Evolutionary conservation across 2,329 filamentous ascomycete species (phyloP).

Genomic region (Cladosporium austrohemisphaericum): DNA sequence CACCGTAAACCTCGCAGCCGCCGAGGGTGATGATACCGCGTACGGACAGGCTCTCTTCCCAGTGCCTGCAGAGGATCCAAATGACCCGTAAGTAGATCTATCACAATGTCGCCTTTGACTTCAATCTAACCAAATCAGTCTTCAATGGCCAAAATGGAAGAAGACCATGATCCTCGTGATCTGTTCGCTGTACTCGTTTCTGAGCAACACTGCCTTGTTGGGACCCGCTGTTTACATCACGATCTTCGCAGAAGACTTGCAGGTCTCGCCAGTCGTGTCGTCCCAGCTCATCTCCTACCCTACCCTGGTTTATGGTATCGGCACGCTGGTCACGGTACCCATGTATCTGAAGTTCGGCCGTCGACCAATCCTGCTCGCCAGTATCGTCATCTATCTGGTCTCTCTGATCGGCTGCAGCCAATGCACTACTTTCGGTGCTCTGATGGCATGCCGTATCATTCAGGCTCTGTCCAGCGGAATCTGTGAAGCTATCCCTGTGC

Average conservation of each 20-base stretch:
- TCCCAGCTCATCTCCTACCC: slow-evolving; percentile 58
- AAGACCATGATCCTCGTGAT: slow-evolving; percentile 56
- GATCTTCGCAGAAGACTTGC: slow-evolving; percentile 52
- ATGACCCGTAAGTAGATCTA: slow-evolving; percentile 48
- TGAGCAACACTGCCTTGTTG: slow-evolving; percentile 55
- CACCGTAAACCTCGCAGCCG: slow-evolving; percentile 52
- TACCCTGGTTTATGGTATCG: slow-evolving; percentile 59
- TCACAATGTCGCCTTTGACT: not conserved
- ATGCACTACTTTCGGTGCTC: slow-evolving; percentile 37
- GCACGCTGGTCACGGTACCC: slow-evolving; percentile 54
- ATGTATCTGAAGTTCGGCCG: slow-evolving; percentile 34
- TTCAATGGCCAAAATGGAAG: slow-evolving; percentile 52
- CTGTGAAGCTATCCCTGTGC: slow-evolving; percentile 46
- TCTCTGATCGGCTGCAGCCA: slow-evolving; percentile 43
- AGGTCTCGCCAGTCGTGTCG: slow-evolving; percentile 48
- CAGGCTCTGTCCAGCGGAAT: slow-evolving; percentile 44
- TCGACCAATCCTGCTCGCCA: slow-evolving; percentile 42
- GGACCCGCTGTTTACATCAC: slow-evolving; percentile 58
- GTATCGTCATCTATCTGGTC: slow-evolving; percentile 40
- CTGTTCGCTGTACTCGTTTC: slow-evolving; percentile 55
- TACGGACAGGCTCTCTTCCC: slow-evolving; percentile 60
- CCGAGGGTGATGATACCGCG: slow-evolving; percentile 57
- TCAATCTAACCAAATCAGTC: slow-evolving; percentile 1
- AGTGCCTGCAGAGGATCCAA: slow-evolving; percentile 58
- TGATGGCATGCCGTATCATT: slow-evolving; percentile 44